phyloP scores from a whole-genome alignment of 1,139 yeast species.

The Taphrina sp. region DNA sequence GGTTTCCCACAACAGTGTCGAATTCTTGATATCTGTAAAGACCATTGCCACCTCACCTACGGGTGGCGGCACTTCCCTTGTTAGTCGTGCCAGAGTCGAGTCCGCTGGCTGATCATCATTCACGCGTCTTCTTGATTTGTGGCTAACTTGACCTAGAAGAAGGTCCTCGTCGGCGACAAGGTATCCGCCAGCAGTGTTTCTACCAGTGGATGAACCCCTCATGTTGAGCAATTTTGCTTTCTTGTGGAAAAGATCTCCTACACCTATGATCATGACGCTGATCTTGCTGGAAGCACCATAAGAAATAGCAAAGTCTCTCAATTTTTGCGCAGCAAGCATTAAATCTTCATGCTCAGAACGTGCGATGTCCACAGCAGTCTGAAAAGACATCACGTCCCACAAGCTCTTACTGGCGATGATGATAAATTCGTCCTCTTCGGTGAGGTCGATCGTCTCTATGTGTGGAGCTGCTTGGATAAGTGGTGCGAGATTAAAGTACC shows the following conservation, averaged over 20 bases:
- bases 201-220: slow-evolving; percentile 38
- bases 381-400: slow-evolving; percentile 82
- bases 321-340: slow-evolving; percentile 86
- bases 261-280: slow-evolving; percentile 78
- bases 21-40: slow-evolving; percentile 93
- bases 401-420: slow-evolving; percentile 81
- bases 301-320: slow-evolving; percentile 90
- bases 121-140: slow-evolving; percentile 29
- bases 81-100: slow-evolving; percentile 33
- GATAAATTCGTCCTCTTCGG: slow-evolving; percentile 75
- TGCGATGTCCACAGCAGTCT: slow-evolving; percentile 85
- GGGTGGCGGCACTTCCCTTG: slow-evolving; percentile 82
- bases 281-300: slow-evolving; percentile 83
- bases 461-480: slow-evolving; percentile 89
- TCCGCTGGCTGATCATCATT: slow-evolving; percentile 32
- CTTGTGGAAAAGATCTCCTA: slow-evolving; percentile 48
- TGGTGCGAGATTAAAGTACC: slow-evolving; percentile 74
- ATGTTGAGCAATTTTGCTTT: slow-evolving; percentile 41
- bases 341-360: slow-evolving; percentile 81
- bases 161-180: slow-evolving; percentile 26
- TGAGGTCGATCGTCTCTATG: slow-evolving; percentile 59
- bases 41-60: slow-evolving; percentile 92
- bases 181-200: slow-evolving; percentile 7
- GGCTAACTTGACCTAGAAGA: slow-evolving; percentile 12
- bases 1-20: slow-evolving; percentile 90